phyloP scores from a whole-genome alignment of 78 protist genomes.

The Cavenderia fasciculata region DNA sequence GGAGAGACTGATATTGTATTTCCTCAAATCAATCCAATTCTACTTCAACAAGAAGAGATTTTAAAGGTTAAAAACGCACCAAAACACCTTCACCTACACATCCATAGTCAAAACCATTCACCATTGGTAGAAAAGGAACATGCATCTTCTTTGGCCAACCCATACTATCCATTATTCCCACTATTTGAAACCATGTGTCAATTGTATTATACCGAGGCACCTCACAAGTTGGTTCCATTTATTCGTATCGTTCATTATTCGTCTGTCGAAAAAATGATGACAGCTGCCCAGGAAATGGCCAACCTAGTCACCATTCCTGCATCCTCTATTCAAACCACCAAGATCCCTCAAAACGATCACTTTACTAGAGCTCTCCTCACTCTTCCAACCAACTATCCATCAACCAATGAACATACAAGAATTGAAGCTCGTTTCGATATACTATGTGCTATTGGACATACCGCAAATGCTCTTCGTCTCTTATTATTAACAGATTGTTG shows the following conservation, averaged over 20 bases:
- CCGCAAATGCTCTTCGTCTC: constrained; percentile 58
- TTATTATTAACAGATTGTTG: constrained; percentile 16
- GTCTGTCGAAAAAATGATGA: not conserved
- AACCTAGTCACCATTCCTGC: not conserved
- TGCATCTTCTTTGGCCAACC: not conserved
- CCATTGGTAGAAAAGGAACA: not conserved
- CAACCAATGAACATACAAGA: not conserved
- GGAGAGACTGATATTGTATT: constrained; percentile 39
- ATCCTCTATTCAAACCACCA: not conserved
- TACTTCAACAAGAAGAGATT: constrained; percentile 47
- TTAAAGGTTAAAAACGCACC: not conserved
- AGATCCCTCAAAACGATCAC: constrained; percentile 58
- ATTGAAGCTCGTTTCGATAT: constrained; percentile 50
- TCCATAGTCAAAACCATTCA: not conserved
- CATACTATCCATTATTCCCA: constrained; percentile 16
- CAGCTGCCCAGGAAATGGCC: no score
- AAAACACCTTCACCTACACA: not conserved
- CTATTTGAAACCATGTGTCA: constrained; percentile 48
- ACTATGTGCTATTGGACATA: constrained; percentile 56
- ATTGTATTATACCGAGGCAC: constrained; percentile 34
- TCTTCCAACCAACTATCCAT: constrained; percentile 21
- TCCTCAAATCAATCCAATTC: constrained; percentile 14
- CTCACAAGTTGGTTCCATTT: constrained; percentile 39
- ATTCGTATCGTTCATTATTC: constrained; percentile 28
- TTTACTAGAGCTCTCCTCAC: constrained; percentile 32